Percentiles rank a stretch among this genome's conserved stretches.
Conservation (phyloP, 148 eudicot genomes). For the Limonium bicolor region DNA sequence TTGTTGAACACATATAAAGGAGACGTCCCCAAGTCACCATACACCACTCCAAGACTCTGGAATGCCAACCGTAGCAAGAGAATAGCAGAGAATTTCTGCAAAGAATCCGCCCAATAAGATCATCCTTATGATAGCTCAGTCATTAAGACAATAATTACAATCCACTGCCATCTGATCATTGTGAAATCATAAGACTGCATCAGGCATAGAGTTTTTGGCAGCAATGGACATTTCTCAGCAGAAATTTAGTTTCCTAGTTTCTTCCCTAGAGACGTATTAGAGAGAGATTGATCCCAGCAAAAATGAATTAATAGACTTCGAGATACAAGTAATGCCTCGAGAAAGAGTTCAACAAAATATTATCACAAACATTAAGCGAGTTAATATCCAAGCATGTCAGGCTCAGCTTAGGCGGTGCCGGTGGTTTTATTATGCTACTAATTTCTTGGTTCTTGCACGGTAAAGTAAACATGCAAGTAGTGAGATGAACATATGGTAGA, state of each 20-base stretch:
- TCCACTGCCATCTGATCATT: too few species aligned
- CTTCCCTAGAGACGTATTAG: too few species aligned
- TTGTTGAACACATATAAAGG: slow-evolving; percentile 94
- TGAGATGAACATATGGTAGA: not conserved
- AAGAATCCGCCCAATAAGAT: not conserved
- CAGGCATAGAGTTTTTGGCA: too few species aligned
- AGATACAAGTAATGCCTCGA: too few species aligned
- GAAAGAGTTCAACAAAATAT: too few species aligned
- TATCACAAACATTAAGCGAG: not conserved
- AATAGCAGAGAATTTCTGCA: slow-evolving; percentile 78
- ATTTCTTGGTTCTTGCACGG: not conserved
- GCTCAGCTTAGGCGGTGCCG: not conserved
- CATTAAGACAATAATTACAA: too few species aligned
- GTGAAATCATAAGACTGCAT: not conserved
- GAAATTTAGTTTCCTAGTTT: too few species aligned
- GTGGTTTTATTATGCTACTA: not conserved
- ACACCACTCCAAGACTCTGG: slow-evolving; percentile 98
- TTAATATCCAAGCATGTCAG: not conserved
- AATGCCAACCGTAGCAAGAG: slow-evolving; percentile 72
- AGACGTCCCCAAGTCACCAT: slow-evolving; percentile 97
- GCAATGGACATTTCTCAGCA: too few species aligned
- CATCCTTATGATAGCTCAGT: too few species aligned
- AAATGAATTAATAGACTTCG: too few species aligned
- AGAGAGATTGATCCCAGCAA: too few species aligned
- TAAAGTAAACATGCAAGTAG: not conserved